Base-by-base conservation (phyloP, 371 early-diverging fungal species). In the Mortierella sp. region DNA sequence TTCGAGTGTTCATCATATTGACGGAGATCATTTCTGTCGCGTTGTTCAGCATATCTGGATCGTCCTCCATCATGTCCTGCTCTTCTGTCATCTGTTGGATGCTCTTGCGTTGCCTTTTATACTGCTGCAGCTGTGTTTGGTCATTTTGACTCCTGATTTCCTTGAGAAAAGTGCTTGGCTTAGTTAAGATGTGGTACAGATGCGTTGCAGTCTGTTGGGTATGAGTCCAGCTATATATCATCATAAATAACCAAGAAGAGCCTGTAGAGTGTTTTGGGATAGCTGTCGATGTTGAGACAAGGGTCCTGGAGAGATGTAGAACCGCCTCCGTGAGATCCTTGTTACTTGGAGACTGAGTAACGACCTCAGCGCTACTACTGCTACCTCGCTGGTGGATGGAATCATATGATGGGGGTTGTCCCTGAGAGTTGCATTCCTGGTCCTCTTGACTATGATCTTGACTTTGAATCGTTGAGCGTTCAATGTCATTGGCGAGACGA, bases 81-180 rank as follows among this genome's bases (percentile, higher is more conserved):
- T 80, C 81, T 23, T 80, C 81, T 67, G 81, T 75, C 35, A 67
- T 40, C 51, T 80, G 81, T 12, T 80, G 75, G 26, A 80, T 68
- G 29, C 81, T 71, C 43, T 71, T 70, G 61, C 66, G 71, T 34
- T 59, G 65, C 31, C 59, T 70, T 54, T 61, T 72, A 43, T 65
- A 59, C 51, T 63, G 70, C 1, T 56, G 72, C 9, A 64, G 12
- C 8, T 31, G 54, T 4, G 64, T 34, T 15, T 61, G 61, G 6
- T 58, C 76, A 34, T 67, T 63, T 28, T 68, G 79, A 31, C 54
- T 63, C 15, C 47, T 61, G 26, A 78, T 62, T 15, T 58, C 70
- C 17, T 70, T 65, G 47, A 78, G 62, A 19, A 78, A 23, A 0
- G 55, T 32, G 43, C 43, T 60, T 28, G 79, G 79, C 22, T 57